Conservation (phyloP, 768 basidiomycete genomes). For the Brasilioporus rufonigricans region DNA sequence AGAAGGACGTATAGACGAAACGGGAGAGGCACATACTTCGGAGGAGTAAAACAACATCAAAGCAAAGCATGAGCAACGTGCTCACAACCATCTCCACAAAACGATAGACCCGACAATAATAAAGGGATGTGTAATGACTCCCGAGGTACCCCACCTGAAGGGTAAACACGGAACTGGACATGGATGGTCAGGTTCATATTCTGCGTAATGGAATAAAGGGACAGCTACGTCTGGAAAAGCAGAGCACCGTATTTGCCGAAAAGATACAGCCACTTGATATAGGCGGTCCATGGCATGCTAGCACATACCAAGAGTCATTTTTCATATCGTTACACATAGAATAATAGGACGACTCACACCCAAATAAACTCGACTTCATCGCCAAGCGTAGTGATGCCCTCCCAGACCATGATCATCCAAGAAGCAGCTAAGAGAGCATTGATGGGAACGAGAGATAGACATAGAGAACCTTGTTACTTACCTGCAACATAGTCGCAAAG, state of each 20-base stretch:
- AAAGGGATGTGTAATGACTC: background rate
- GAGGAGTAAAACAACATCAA: conserved; percentile 21
- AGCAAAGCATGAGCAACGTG: conserved; percentile 10
- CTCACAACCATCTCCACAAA: conserved; percentile 10
- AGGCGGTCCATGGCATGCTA: conserved; percentile 15
- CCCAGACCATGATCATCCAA: conserved; percentile 17
- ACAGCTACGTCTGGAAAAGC: conserved; percentile 14
- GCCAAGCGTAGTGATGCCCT: conserved; percentile 8
- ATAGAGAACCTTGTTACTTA: background rate
- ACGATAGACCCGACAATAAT: conserved; percentile 13
- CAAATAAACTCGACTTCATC: conserved; percentile 23
- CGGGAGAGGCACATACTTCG: conserved; percentile 15
- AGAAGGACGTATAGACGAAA: background rate
- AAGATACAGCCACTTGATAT: conserved; percentile 29
- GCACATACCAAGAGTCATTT: background rate
- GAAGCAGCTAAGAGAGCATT: conserved; percentile 6
- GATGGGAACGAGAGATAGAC: background rate
- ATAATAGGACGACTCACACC: conserved; percentile 14
- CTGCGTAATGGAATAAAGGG: background rate
- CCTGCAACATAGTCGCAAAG: background rate
- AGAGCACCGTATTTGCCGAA: conserved; percentile 22
- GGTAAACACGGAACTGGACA: conserved; percentile 4
- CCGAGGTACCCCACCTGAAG: conserved; percentile 4
- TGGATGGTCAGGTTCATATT: background rate
- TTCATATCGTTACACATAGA: background rate